Base-by-base conservation (phyloP, 345 rosid genomes). In the Populus simonii region DNA sequence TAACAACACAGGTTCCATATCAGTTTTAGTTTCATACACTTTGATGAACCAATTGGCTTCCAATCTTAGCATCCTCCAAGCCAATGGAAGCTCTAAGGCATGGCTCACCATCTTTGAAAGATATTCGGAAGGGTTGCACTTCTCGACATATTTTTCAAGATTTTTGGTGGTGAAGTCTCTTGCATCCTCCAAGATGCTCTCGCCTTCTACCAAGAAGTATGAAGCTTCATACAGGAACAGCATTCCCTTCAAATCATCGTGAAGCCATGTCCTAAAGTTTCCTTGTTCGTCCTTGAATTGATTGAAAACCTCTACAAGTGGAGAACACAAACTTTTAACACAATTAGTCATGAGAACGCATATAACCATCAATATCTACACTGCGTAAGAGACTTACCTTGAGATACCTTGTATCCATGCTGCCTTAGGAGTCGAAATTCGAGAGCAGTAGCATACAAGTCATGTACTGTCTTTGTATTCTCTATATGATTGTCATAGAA, bases 221-320 rank as follows among this genome's bases (percentile, higher is more conserved):
- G 88, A 85, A 57, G 85, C 88, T 76, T 85, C 87, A 29, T 85
- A 87, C 41, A 85, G 38, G 41, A 72, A 71, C 23, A 87, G 82
- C 75, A 81, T 20, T 78, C 83, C 76, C 69, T 74, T 68, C 29
- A 41, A 61, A 66, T 84, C 87, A 41, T 80, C 72, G 31, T 35
- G 23, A 33, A 73, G 51, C 23, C 67, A 16, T 77, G 79, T 62
- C 53, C 57, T 84, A 7, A 79, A 67, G 35, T 68, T 63, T 9
- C 59, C 76, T 0, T 3, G 0, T 23, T 84, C 72, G 45, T 80
- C 80, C 76, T 66, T 70, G 72, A 79, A 76, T 23, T 13, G 23
- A 27, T 57, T 51, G 41, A 84, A 84, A 36, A 81, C 74, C 45
- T 83, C 83, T 83, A 76, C 76, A 81, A 61, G 71, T 7, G 16